phyloP scores from a whole-genome alignment of 2,329 filamentous ascomycete species.

The Fusarium burgessii region DNA sequence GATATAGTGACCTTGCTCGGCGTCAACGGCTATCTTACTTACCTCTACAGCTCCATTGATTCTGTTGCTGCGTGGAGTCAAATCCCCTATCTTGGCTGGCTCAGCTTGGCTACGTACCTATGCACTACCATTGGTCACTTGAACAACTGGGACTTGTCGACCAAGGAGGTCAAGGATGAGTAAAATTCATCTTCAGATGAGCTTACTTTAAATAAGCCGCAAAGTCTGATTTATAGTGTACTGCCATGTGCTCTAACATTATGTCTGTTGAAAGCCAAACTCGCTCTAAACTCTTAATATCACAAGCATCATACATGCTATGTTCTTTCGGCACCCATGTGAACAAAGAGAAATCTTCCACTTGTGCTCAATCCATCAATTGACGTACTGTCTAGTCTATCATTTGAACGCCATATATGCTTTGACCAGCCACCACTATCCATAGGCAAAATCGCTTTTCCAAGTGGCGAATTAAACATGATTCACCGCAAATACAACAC shows the following conservation, averaged over 20 bases:
- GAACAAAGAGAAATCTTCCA: constrained; percentile 6
- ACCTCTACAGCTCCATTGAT: constrained; percentile 82
- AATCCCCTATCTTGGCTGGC: constrained; percentile 86
- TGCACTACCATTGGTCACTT: constrained; percentile 75
- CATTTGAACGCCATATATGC: constrained; percentile 42
- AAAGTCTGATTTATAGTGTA: not conserved
- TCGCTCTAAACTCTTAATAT: constrained; percentile 18
- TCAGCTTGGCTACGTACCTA: constrained; percentile 89
- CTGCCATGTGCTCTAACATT: not conserved
- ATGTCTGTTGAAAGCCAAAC: not conserved
- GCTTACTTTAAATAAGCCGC: not conserved
- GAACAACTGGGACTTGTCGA: constrained; percentile 73
- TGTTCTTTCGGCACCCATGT: constrained; percentile 1
- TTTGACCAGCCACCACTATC: constrained; percentile 6
- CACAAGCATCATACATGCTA: not conserved
- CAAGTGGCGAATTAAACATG: not conserved
- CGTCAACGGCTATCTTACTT: constrained; percentile 78
- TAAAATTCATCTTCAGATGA: constrained; percentile 34
- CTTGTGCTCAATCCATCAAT: constrained; percentile 14
- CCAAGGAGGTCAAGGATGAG: constrained; percentile 41
- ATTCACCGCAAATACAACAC: not conserved
- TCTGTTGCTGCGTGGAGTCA: constrained; percentile 77
- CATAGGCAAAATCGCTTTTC: constrained; percentile 14
- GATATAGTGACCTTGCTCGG: constrained; percentile 81
- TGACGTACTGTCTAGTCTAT: not conserved